phyloP scores from a whole-genome alignment of 306 rosid species.

The Cucurbita argyrosperma region DNA sequence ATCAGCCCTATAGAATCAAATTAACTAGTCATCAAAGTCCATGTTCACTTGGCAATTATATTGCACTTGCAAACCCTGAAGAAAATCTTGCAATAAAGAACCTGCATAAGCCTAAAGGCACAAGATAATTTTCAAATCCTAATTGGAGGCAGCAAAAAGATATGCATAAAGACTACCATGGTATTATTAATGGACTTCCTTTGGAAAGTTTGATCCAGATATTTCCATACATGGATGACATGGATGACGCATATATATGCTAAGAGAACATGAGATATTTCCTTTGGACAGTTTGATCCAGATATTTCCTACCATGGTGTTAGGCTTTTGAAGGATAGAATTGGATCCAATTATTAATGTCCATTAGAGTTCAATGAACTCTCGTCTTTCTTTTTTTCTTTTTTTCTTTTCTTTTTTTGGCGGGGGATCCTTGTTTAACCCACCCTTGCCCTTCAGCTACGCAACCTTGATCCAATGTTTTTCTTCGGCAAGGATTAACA shows the following conservation, averaged over 20 bases:
- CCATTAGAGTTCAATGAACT: too few relatives aligned
- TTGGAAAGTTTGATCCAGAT: neutral
- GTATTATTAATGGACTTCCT: neutral
- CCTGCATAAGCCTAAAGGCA: neutral
- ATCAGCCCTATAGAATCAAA: neutral
- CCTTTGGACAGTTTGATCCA: neutral
- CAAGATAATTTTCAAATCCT: neutral
- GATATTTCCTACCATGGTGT: too few relatives aligned
- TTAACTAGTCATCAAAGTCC: neutral
- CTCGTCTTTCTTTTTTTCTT: too few relatives aligned
- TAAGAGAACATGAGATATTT: too few relatives aligned
- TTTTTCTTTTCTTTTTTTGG: too few relatives aligned
- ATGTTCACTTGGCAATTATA: neutral
- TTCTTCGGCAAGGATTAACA: too few relatives aligned
- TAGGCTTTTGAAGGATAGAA: neutral
- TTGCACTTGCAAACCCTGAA: neutral
- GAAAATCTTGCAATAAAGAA: neutral
- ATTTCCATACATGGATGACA: neutral
- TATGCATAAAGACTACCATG: neutral
- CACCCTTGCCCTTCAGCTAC: too few relatives aligned
- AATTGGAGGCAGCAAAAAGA: neutral
- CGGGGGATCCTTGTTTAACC: too few relatives aligned
- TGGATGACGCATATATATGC: too few relatives aligned
- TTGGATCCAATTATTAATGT: too few relatives aligned
- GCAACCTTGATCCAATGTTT: too few relatives aligned